Evolutionary conservation across 2,329 filamentous ascomycete genomes (phyloP).

Genomic region (Dothistroma pini): DNA sequence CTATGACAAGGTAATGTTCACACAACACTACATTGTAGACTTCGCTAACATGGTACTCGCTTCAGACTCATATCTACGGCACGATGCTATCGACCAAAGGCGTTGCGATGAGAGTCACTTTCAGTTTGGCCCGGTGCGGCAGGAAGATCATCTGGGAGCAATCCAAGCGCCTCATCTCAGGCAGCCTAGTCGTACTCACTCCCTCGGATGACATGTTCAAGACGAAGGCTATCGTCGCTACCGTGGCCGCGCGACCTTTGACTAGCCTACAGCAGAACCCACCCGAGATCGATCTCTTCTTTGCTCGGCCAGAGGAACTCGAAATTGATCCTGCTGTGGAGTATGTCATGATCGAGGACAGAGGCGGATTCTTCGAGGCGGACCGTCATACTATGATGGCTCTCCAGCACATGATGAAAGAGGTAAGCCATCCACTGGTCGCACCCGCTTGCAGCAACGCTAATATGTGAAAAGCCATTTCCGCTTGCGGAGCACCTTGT

Average conservation of each 20-base stretch:
- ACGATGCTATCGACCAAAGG: constrained; percentile 62
- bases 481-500: constrained; percentile 61
- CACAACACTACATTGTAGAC: neutral
- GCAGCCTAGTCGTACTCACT: constrained; percentile 54
- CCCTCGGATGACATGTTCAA: constrained; percentile 59
- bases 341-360: constrained; percentile 75
- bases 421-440: constrained; percentile 40
- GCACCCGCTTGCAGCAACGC: neutral
- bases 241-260: constrained; percentile 67
- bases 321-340: constrained; percentile 66
- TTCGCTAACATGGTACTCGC: neutral
- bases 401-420: constrained; percentile 61
- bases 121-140: constrained; percentile 63
- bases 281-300: constrained; percentile 72
- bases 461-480: constrained; percentile 38
- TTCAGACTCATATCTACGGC: constrained; percentile 63
- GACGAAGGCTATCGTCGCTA: constrained; percentile 63
- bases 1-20: constrained; percentile 60
- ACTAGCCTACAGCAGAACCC: constrained; percentile 60
- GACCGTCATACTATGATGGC: constrained; percentile 68
- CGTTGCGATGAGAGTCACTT: constrained; percentile 63
- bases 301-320: constrained; percentile 57
- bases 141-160: constrained; percentile 67
- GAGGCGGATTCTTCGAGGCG: constrained; percentile 72
- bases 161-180: constrained; percentile 55